Conservation (phyloP, 495 filamentous ascomycete genomes). For the Podospora anserina region DNA sequence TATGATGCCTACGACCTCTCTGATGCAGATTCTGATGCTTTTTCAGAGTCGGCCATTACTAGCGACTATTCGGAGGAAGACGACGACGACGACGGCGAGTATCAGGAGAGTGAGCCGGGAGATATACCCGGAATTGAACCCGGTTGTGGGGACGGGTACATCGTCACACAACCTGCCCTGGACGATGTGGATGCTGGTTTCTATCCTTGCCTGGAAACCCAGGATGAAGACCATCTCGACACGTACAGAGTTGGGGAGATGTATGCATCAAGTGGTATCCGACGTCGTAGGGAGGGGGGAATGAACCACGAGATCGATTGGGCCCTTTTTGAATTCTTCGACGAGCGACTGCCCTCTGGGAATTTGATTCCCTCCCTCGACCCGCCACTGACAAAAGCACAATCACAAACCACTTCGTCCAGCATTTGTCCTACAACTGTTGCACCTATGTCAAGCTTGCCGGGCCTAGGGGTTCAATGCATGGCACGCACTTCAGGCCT, state of each 20-base stretch:
- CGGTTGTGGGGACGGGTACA: conserved; percentile 65
- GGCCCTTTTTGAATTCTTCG: conserved; percentile 81
- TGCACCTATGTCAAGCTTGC: conserved; percentile 50
- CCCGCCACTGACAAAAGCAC: not conserved
- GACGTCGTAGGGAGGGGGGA: conserved; percentile 58
- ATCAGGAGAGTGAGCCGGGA: conserved; percentile 57
- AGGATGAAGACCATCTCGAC: conserved; percentile 63
- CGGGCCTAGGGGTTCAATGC: conserved; percentile 76
- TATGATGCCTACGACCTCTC: conserved; percentile 51
- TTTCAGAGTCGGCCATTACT: conserved; percentile 46
- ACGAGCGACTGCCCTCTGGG: conserved; percentile 63
- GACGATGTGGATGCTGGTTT: conserved; percentile 82
- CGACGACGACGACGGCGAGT: conserved; percentile 36
- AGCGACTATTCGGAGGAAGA: conserved; percentile 40
- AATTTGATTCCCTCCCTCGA: conserved; percentile 51
- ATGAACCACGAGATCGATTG: conserved; percentile 92
- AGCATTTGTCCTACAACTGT: conserved; percentile 42
- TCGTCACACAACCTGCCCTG: conserved; percentile 82
- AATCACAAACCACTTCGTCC: not conserved
- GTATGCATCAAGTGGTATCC: conserved; percentile 83
- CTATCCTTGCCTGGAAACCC: conserved; percentile 54
- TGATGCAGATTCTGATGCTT: conserved; percentile 53
- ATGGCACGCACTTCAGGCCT: conserved; percentile 88
- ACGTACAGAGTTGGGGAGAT: conserved; percentile 76
- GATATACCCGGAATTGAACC: conserved; percentile 80